Conservation (phyloP, 2,329 filamentous ascomycete genomes). For the Biscogniauxia sp. region DNA sequence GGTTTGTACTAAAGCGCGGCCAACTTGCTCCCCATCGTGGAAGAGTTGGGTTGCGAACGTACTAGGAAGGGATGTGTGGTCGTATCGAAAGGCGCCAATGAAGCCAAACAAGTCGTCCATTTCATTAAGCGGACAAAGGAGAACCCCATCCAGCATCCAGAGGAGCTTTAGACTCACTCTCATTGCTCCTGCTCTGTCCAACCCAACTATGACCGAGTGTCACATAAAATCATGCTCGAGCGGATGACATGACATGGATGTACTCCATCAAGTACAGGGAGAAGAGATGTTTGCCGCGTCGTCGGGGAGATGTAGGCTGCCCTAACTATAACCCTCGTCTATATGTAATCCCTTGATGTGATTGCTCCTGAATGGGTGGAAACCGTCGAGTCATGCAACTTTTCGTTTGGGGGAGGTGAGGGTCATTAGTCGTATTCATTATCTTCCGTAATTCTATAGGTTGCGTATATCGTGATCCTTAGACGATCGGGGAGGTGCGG, state of each 20-base stretch:
- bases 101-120: neutral
- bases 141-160: neutral
- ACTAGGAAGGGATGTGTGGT: neutral
- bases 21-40: constrained; percentile 13
- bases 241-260: constrained; percentile 7
- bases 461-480: constrained; percentile 16
- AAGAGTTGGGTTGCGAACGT: neutral
- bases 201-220: neutral
- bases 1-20: constrained; percentile 7
- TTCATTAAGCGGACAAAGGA: neutral
- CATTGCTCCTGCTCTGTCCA: neutral
- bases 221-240: neutral
- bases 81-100: neutral
- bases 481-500: neutral
- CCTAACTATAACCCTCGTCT: constrained; percentile 12
- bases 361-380: constrained; percentile 6
- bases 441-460: constrained; percentile 31
- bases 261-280: constrained; percentile 10
- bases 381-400: constrained; percentile 14
- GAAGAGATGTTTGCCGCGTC: constrained; percentile 13
- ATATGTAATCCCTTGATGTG: constrained; percentile 14
- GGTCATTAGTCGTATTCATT: constrained; percentile 33
- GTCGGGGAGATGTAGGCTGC: constrained; percentile 10
- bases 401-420: constrained; percentile 5
- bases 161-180: neutral